Base-by-base conservation (phyloP, 805 yeast species). In the Phaffomyces antillensis region DNA sequence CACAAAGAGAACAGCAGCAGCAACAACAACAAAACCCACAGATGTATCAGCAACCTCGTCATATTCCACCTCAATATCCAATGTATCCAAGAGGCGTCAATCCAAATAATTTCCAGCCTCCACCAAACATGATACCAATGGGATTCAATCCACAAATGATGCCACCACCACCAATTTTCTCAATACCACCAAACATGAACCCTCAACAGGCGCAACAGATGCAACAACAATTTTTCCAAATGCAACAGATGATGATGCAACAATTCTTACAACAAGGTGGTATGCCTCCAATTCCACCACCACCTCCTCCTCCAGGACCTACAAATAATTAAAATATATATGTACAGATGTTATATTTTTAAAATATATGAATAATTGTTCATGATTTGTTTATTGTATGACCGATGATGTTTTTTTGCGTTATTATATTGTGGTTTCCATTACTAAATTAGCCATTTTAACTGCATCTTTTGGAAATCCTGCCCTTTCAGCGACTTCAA, bases 401-500 rank as follows among this genome's bases (percentile, higher is more conserved):
- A 28, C 5, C 6, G 5, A 11, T 13, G 13, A 28, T 28, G 2
- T 10, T 11, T 31, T 15, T 15, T 31, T 3, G 4, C 17, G n/a
- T 7, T n/a, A 15, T 31, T 9, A 31, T n/a, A 18, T 38, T 23
- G 40, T 38, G 28, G 30, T n/a, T 26, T 39, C 20, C 41, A 88
- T 48, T 95, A 75, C 60, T 86, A 87, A 12, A 24, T 30, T 37
- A 24, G 98, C 96, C 95, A 88, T 88, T 47, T 76, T 72, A 41
- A 91, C 77, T 39, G 93, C 91, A 60, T 89, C 87, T 16, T 68
- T 66, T 1, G 99, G 98, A 62, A 91, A 93, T 50, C 87, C 84
- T 9, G 91, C 98, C 24, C 86, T 77, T 63, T 89, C 96, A 0
- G 98, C 98, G 32, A 93, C 98, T 60, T 93, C 95, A 39, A 93